Conservation (phyloP, 768 basidiomycete genomes). For the Kwoniella dendrophila region DNA sequence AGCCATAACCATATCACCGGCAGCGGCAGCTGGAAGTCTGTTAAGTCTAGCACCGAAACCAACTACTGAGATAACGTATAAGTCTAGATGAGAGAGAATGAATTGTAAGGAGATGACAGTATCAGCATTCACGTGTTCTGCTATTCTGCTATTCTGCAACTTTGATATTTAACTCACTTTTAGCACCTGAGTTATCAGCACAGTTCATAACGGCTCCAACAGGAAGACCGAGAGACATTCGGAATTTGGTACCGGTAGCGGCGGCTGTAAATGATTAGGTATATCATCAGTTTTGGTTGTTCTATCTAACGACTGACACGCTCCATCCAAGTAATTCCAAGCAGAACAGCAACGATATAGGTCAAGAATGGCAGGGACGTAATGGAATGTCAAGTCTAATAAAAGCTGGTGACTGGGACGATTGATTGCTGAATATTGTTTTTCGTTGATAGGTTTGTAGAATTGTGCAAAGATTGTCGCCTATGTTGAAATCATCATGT, state of each 20-base stretch:
- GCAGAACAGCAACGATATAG: neutral
- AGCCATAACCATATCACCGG: constrained; percentile 62
- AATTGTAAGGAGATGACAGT: neutral
- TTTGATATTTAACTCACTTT: constrained; percentile 60
- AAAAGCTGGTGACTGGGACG: no score
- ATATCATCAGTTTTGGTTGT: constrained; percentile 2
- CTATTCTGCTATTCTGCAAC: neutral
- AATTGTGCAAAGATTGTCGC: no score
- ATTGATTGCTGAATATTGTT: no score
- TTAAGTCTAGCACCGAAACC: constrained; percentile 95
- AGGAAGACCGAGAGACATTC: constrained; percentile 66
- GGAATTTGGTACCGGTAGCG: constrained; percentile 87
- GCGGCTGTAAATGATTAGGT: constrained; percentile 38
- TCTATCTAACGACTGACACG: neutral
- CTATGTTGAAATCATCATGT: no score
- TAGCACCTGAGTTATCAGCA: constrained; percentile 99
- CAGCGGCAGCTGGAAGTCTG: constrained; percentile 83
- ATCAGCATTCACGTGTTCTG: neutral
- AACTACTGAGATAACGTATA: constrained; percentile 82
- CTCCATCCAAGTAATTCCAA: neutral
- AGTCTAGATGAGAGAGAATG: constrained; percentile 32
- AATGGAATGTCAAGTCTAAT: no score
- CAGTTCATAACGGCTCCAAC: constrained; percentile 77
- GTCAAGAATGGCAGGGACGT: neutral
- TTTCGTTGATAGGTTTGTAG: no score